phyloP scores from a whole-genome alignment of 2,329 filamentous ascomycete genomes.

The Aspergillus fumigatus region DNA sequence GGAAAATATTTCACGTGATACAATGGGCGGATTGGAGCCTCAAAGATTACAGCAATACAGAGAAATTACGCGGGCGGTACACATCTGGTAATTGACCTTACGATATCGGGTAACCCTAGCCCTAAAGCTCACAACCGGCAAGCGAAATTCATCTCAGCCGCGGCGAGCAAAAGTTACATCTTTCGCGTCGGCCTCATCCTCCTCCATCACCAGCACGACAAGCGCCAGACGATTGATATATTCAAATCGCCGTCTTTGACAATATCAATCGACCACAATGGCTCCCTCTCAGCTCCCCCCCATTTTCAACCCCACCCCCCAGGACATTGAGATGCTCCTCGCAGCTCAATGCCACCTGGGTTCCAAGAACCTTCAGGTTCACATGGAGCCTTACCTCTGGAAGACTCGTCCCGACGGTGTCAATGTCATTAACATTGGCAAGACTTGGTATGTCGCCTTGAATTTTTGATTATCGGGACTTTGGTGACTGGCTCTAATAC shows the following conservation, averaged over 20 bases:
- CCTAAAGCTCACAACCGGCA: slow-evolving; percentile 37
- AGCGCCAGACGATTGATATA: slow-evolving; percentile 45
- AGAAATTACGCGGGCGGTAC: not conserved
- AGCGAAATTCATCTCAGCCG: slow-evolving; percentile 33
- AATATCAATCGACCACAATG: slow-evolving; percentile 69
- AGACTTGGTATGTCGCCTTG: slow-evolving; percentile 77
- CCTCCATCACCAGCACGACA: slow-evolving; percentile 35
- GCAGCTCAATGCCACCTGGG: slow-evolving; percentile 95
- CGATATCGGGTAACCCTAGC: slow-evolving; percentile 26
- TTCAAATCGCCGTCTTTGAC: slow-evolving; percentile 30
- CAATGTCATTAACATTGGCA: slow-evolving; percentile 99
- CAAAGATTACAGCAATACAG: not conserved
- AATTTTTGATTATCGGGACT: not conserved
- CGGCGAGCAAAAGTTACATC: slow-evolving; percentile 22
- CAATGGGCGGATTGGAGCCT: slow-evolving; percentile 4
- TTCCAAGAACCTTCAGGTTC: slow-evolving; percentile 98
- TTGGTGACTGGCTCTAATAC: slow-evolving; percentile 14
- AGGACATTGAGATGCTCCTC: slow-evolving; percentile 99
- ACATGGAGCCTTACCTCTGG: slow-evolving; percentile 99
- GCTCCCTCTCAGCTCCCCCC: slow-evolving; percentile 90
- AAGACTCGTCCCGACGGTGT: slow-evolving; percentile 98
- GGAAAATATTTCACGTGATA: slow-evolving; percentile 23
- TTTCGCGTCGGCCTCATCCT: slow-evolving; percentile 27
- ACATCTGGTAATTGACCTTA: not conserved
- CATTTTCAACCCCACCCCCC: slow-evolving; percentile 91